phyloP scores from a whole-genome alignment of 306 rosid genomes.

The Clitoria ternatea region DNA sequence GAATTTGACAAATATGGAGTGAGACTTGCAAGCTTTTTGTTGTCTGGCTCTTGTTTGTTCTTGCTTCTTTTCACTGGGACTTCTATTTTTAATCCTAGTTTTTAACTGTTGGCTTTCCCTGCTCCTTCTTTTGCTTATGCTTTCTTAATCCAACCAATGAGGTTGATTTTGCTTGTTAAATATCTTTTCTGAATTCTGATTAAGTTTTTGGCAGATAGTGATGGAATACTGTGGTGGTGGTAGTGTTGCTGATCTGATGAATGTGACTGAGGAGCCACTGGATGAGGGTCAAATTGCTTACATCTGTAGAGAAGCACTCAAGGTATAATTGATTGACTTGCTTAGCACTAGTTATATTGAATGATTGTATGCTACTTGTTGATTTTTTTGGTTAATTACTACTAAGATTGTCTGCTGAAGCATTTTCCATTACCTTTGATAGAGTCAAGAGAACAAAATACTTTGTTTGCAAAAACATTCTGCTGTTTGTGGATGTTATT shows the following conservation, averaged over 20 bases:
- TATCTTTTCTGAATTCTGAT: conserved; percentile 36
- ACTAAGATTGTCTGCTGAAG: conserved; percentile 2
- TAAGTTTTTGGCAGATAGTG: conserved; percentile 78
- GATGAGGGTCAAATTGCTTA: conserved; percentile 96
- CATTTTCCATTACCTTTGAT: conserved; percentile 12
- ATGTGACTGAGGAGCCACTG: conserved; percentile 73
- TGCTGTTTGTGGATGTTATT: not conserved
- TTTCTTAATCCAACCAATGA: not conserved
- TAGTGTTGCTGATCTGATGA: conserved; percentile 94
- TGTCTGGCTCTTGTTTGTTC: conserved; percentile 9
- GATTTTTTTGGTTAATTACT: no score
- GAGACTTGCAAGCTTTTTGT: not conserved
- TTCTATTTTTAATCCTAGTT: not conserved
- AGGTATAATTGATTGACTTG: conserved; percentile 50
- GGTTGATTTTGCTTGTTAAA: conserved; percentile 19
- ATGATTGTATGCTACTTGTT: no score
- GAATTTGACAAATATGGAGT: not conserved
- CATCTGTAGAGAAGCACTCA: conserved; percentile 90
- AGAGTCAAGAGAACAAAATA: not conserved
- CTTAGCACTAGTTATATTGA: conserved; percentile 1
- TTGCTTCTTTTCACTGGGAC: not conserved
- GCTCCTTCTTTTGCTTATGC: not conserved
- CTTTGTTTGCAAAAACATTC: conserved; percentile 19
- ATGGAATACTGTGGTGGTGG: conserved; percentile 99
- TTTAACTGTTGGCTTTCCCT: not conserved